phyloP scores from a whole-genome alignment of 1,284 basidiomycete species.

The Neonothopanus nambi region DNA sequence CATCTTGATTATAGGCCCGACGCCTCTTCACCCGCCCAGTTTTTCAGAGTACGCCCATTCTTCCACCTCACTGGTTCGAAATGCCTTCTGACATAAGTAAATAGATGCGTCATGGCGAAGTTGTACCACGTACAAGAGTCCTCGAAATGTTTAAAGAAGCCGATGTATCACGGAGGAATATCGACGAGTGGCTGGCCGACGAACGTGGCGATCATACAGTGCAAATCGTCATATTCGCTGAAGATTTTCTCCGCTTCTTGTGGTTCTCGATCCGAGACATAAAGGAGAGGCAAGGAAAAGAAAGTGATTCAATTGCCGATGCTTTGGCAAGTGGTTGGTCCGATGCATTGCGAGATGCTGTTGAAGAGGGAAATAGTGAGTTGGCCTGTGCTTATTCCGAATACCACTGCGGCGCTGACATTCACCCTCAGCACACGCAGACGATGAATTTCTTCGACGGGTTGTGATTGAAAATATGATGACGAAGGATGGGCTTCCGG shows the following conservation, averaged over 20 bases:
- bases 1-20: not conserved
- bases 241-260: conserved; percentile 27
- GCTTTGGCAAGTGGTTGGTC: no score
- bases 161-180: conserved; percentile 19
- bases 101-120: conserved; percentile 24
- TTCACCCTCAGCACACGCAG: no score
- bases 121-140: conserved; percentile 28
- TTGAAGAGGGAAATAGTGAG: no score
- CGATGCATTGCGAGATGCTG: no score
- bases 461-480: no score
- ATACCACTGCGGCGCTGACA: no score
- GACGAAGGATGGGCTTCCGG: no score
- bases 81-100: not conserved
- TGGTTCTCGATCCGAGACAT: conserved; percentile 31
- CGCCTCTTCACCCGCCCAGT: not conserved
- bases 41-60: not conserved
- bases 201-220: conserved; percentile 28
- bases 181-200: conserved; percentile 26
- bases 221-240: conserved; percentile 31
- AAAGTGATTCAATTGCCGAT: not conserved
- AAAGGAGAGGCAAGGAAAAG: not conserved
- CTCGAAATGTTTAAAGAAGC: conserved; percentile 21
- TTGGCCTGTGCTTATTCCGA: no score
- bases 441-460: no score
- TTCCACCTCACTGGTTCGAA: not conserved